A percentile compares a stretch with the other conserved stretches of the same genome.
Conservation (phyloP, 306 rosid species). For the Pterocarpus santalinus region DNA sequence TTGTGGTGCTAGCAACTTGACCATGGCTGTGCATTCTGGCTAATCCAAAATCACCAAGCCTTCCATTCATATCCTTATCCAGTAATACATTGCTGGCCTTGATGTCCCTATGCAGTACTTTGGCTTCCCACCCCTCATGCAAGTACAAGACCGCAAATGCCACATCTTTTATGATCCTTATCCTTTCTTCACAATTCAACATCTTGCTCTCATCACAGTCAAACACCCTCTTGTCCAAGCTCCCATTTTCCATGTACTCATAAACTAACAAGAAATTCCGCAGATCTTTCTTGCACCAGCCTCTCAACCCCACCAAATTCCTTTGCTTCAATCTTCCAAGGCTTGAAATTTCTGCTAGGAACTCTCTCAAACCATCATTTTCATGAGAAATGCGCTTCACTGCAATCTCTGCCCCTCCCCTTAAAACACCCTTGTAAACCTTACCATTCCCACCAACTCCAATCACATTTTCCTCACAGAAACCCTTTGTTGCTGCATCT, state of each 20-base stretch:
- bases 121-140: conserved; percentile 92
- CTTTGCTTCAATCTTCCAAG: conserved; percentile 87
- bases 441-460: conserved; percentile 91
- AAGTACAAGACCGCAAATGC: conserved; percentile 75
- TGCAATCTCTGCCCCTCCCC: conserved; percentile 69
- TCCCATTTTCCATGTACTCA: conserved; percentile 90
- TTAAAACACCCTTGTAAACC: conserved; percentile 74
- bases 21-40: conserved; percentile 75
- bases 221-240: conserved; percentile 77
- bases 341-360: conserved; percentile 84
- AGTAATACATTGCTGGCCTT: conserved; percentile 89
- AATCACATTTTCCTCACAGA: conserved; percentile 72
- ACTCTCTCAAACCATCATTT: conserved; percentile 78
- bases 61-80: conserved; percentile 85
- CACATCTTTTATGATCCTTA: conserved; percentile 74
- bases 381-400: conserved; percentile 83
- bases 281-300: conserved; percentile 84
- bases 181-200: conserved; percentile 61
- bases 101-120: conserved; percentile 85
- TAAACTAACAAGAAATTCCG: conserved; percentile 75
- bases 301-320: conserved; percentile 74
- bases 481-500: conserved; percentile 67
- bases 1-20: conserved; percentile 72
- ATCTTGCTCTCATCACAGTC: conserved; percentile 59
- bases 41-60: conserved; percentile 84